A percentile compares a stretch with the other conserved stretches of the same genome.
These are phyloP conservation scores for Globisporangium carolinianum DNA, from an alignment of 352 stramenopile species.

Conservation along the genomic window DNA sequence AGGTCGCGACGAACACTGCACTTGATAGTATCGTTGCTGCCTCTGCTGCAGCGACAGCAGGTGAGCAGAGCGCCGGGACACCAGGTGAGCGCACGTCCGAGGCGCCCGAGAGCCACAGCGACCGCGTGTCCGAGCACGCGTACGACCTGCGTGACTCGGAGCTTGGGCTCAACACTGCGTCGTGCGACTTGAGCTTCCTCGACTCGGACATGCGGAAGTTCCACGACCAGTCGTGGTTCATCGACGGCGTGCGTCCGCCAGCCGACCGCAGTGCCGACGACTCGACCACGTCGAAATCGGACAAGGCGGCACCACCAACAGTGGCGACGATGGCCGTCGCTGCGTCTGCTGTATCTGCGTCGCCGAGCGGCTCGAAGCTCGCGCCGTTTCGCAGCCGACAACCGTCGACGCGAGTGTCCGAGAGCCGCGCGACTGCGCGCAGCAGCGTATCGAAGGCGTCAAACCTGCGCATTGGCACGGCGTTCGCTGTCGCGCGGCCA, in stretches of 20 bases:
- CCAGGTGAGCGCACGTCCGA: slow-evolving; percentile 4
- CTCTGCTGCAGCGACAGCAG: too few relatives aligned
- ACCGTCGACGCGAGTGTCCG: background rate
- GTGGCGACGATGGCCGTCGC: background rate
- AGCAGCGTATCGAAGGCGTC: background rate
- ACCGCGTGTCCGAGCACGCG: slow-evolving; percentile 5
- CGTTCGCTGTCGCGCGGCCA: background rate
- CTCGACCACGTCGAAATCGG: background rate
- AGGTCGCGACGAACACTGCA: background rate
- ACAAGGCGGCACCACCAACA: background rate
- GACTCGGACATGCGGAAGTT: slow-evolving; percentile 71
- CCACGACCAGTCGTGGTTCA: slow-evolving; percentile 48
- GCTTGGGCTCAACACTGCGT: slow-evolving; percentile 36
- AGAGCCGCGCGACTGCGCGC: background rate
- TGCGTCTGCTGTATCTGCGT: background rate
- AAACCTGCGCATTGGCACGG: background rate
- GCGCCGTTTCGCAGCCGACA: background rate
- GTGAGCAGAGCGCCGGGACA: background rate
- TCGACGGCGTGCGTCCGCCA: slow-evolving; percentile 11
- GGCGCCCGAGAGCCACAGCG: background rate
- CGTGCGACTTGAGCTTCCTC: slow-evolving; percentile 53
- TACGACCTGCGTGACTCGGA: slow-evolving; percentile 37
- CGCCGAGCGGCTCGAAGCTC: background rate
- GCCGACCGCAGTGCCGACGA: background rate
- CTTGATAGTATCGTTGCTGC: too few relatives aligned